Conservation (phyloP, 2,329 filamentous ascomycete species). For the Penicillium sumatraense region DNA sequence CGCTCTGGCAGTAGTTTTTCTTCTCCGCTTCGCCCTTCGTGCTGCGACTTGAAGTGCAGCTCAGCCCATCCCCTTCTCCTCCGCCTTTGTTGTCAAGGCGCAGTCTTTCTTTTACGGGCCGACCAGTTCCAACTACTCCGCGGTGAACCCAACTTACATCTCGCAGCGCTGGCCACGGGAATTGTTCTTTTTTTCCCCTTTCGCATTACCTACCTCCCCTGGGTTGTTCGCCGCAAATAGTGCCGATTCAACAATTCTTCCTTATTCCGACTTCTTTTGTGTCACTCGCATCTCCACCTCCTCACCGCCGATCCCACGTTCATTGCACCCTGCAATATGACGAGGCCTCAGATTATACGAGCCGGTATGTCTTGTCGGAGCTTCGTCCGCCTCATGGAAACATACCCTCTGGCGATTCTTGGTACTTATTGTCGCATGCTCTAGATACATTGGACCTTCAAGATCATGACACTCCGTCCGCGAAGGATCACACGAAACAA, state of each 20-base stretch:
- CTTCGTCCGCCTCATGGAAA: not conserved
- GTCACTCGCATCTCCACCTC: constrained; percentile 9
- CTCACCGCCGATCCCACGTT: constrained; percentile 20
- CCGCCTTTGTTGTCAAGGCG: constrained; percentile 23
- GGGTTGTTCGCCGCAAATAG: constrained; percentile 10
- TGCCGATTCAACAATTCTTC: constrained; percentile 25
- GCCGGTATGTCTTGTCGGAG: constrained; percentile 42
- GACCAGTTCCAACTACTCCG: constrained; percentile 12
- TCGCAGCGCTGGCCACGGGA: not conserved
- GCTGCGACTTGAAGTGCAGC: constrained; percentile 25
- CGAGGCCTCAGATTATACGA: constrained; percentile 51
- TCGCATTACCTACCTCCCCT: constrained; percentile 4
- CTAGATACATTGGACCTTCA: constrained; percentile 95
- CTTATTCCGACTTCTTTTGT: constrained; percentile 19
- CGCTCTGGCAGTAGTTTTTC: constrained; percentile 2
- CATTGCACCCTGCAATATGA: constrained; percentile 36
- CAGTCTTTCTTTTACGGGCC: constrained; percentile 29
- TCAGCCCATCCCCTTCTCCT: constrained; percentile 22
- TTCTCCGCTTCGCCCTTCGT: constrained; percentile 25
- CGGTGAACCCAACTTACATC: constrained; percentile 2
- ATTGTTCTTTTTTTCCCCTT: not conserved
- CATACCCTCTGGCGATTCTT: not conserved
- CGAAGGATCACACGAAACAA: constrained; percentile 75
- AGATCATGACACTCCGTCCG: constrained; percentile 78
- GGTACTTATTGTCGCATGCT: constrained; percentile 18